Base-by-base conservation (phyloP, 2,329 filamentous ascomycete species). In the Lachnellula suecica region DNA sequence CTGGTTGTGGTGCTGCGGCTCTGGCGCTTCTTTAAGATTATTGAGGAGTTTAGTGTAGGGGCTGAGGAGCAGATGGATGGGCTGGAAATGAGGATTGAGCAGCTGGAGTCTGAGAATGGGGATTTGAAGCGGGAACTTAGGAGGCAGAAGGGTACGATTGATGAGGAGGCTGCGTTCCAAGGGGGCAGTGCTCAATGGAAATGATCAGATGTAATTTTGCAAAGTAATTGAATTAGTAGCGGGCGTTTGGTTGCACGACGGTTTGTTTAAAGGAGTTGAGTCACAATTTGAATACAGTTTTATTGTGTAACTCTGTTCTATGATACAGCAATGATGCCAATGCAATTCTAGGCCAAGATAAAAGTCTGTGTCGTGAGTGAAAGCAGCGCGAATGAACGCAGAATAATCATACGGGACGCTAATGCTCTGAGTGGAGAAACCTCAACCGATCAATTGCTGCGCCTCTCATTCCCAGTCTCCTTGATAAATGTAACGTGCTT, bases 1-100 rank as follows among this genome's bases (percentile, higher is more conserved):
- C 72, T 89, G n/a, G 77, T 89, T 44, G 76, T 89, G 24, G 74
- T 87, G 4, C 71, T 89, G 41, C 81, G 85, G 48, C 72, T 89
- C 3, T 88, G 84, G 81, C 77, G 86, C 15, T 77, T 89, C 41
- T 81, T 87, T 65, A 87, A 88, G 71, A 85, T 88, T 47, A 80
- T 87, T 6, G 83, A 89, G 63, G 85, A 89, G 67, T 74, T 88
- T 55, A 79, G 79, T 25, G 75, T 84, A 6, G 83, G 82, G 8
- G 83, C 83, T 1, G 71, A 79, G 31, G 84, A 88, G 68, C 74
- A 82, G 64, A 79, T 83, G 71, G 83, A 84, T 56, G 74, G 75
- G 9, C 68, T 87, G 35, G 73, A 81, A 57, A 68, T 74, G 47
- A 69, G 74, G 49, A 71, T 87, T 23, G 74, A 77, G 44, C 68